phyloP scores from a whole-genome alignment of 2,329 filamentous ascomycete species.

The Fusarium duplospermum region DNA sequence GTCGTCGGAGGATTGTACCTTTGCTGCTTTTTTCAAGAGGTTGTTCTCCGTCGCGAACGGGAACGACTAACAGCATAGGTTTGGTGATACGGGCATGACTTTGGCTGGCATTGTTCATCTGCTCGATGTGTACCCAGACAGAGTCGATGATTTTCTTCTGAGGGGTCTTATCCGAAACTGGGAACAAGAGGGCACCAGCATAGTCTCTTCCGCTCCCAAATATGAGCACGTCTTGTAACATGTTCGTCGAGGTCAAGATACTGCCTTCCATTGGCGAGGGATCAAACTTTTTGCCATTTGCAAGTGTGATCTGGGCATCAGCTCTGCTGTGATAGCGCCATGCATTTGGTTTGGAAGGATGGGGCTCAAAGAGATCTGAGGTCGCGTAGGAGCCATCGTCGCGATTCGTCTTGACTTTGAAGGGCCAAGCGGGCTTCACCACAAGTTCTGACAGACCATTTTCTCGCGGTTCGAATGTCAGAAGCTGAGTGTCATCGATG shows the following conservation, averaged over 20 bases:
- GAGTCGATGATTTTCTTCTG: constrained; percentile 53
- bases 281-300: constrained; percentile 77
- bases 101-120: constrained; percentile 61
- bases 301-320: constrained; percentile 70
- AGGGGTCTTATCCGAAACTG: constrained; percentile 42
- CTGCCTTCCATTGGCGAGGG: constrained; percentile 69
- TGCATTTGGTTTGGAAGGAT: constrained; percentile 61
- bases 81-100: constrained; percentile 62
- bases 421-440: constrained; percentile 66
- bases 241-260: constrained; percentile 56
- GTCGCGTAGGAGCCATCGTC: constrained; percentile 71
- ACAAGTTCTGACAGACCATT: constrained; percentile 64
- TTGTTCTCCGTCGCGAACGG: constrained; percentile 22
- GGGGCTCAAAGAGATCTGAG: constrained; percentile 70
- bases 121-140: constrained; percentile 58
- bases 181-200: constrained; percentile 68
- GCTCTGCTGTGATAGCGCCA: constrained; percentile 73
- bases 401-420: constrained; percentile 68
- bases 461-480: constrained; percentile 59
- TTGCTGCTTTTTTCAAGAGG: constrained; percentile 71
- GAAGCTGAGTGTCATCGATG: constrained; percentile 41
- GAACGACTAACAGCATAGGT: constrained; percentile 62
- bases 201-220: constrained; percentile 70
- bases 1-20: constrained; percentile 65
- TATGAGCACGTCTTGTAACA: constrained; percentile 67